These are phyloP conservation scores for Kalanchoe fedtschenkoi DNA, from an alignment of 164 flowering plant genomes.

Conservation along the genomic window DNA sequence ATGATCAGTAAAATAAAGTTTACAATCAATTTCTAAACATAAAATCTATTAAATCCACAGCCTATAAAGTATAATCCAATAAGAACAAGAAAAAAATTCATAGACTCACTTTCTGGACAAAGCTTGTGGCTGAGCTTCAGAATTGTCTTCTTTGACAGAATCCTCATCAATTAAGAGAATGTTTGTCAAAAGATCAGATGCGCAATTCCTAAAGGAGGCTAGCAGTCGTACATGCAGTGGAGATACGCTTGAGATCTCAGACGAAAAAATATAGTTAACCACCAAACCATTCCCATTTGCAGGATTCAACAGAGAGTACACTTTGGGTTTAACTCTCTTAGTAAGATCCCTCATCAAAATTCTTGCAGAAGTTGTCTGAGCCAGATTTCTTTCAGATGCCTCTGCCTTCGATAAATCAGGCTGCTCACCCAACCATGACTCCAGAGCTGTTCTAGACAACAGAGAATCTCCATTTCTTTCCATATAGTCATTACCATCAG, in stretches of 20 bases:
- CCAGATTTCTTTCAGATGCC: slow-evolving; percentile 23
- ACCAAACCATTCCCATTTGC: slow-evolving; percentile 74
- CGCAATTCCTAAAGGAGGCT: slow-evolving; percentile 49
- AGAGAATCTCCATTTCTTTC: slow-evolving; percentile 26
- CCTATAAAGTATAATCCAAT: neutral
- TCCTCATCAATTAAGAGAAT: slow-evolving; percentile 55
- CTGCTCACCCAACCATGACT: slow-evolving; percentile 83
- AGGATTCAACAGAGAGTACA: slow-evolving; percentile 57
- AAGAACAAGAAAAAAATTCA: neutral
- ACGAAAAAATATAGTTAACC: slow-evolving; percentile 69
- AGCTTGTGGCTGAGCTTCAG: slow-evolving; percentile 25
- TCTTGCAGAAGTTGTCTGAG: slow-evolving; percentile 45
- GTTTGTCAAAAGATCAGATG: slow-evolving; percentile 38
- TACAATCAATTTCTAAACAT: neutral
- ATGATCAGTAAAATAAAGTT: slow-evolving; percentile 12
- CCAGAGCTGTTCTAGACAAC: slow-evolving; percentile 57
- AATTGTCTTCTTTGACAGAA: slow-evolving; percentile 23
- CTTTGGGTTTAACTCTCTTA: slow-evolving; percentile 38
- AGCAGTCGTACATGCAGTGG: slow-evolving; percentile 52
- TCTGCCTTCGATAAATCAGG: slow-evolving; percentile 27
- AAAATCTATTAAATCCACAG: neutral
- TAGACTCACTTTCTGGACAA: slow-evolving; percentile 40
- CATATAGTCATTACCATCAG: slow-evolving; percentile 32
- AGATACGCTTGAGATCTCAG: slow-evolving; percentile 66
- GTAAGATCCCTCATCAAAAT: slow-evolving; percentile 58